Percentiles rank a stretch among this genome's conserved stretches.
Evolutionary conservation across 2,329 filamentous ascomycete species (phyloP).

Genomic region (Trichoderma atroviride): DNA sequence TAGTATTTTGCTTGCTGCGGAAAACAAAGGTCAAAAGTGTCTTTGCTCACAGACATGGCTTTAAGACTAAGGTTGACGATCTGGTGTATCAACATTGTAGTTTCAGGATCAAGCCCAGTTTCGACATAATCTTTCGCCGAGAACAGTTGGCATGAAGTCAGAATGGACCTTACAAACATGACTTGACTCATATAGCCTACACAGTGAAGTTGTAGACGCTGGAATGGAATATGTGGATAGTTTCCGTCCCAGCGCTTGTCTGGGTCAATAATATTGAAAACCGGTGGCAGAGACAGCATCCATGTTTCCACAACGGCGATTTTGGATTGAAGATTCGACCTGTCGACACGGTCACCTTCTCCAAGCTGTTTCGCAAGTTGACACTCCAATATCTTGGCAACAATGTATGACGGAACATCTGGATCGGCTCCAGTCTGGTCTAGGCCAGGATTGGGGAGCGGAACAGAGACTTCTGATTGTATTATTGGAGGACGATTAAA

Average conservation of each 20-base stretch:
- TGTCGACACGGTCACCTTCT: not conserved
- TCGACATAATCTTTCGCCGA: not conserved
- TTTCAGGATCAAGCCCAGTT: not conserved
- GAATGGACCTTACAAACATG: not conserved
- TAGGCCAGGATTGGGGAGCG: conserved; percentile 2
- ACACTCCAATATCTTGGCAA: conserved; percentile 8
- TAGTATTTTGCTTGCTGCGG: conserved; percentile 17
- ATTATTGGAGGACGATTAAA: conserved; percentile 8
- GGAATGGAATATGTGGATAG: conserved; percentile 7
- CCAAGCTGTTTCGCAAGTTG: conserved; percentile 14
- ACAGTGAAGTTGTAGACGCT: conserved; percentile 12
- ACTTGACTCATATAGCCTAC: conserved; percentile 12
- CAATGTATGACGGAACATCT: not conserved
- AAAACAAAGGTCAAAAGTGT: conserved; percentile 16
- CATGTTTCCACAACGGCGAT: not conserved
- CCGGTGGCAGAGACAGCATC: conserved; percentile 15
- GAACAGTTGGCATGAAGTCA: not conserved
- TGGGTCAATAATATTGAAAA: not conserved
- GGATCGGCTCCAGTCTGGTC: not conserved
- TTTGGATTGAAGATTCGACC: not conserved
- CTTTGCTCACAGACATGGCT: conserved; percentile 21
- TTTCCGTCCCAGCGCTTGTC: not conserved
- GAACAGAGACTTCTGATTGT: not conserved
- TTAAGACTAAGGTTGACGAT: conserved; percentile 2
- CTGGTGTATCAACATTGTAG: not conserved